phyloP scores from a whole-genome alignment of 2,329 filamentous ascomycete genomes.

The Cordyceps javanica region DNA sequence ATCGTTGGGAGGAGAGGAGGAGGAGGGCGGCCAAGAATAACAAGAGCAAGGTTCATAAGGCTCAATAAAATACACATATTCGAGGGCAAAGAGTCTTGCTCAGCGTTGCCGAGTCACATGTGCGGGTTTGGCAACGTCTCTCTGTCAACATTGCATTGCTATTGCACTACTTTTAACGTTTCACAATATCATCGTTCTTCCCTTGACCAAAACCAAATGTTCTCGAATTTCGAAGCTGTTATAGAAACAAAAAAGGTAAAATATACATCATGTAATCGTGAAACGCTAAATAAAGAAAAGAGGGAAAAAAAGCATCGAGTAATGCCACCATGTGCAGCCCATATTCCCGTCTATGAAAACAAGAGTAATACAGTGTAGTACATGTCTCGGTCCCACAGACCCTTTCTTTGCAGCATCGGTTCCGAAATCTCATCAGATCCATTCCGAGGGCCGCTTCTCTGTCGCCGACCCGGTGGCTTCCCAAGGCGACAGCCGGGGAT shows the following conservation, averaged over 20 bases:
- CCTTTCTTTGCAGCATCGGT: too few relatives aligned
- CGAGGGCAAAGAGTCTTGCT: not conserved
- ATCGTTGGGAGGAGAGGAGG: conserved; percentile 68
- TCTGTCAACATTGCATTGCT: not conserved
- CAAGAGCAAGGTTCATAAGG: conserved; percentile 24
- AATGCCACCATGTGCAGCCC: not conserved
- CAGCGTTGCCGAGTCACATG: not conserved
- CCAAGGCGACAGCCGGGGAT: conserved; percentile 1
- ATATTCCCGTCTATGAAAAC: not conserved
- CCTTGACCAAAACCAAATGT: not conserved
- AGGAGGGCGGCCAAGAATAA: conserved; percentile 29
- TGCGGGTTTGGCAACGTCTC: not conserved
- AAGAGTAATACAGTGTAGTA: conserved; percentile 1
- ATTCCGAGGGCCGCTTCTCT: conserved; percentile 18
- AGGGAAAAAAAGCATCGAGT: not conserved
- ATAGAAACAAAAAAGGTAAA: not conserved
- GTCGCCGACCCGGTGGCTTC: conserved; percentile 12
- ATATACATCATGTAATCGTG: conserved; percentile 1
- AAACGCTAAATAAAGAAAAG: not conserved
- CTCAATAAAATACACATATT: not conserved
- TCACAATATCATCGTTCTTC: too few relatives aligned
- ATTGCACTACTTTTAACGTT: not conserved
- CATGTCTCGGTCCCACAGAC: not conserved
- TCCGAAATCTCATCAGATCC: conserved; percentile 22
- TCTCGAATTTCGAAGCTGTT: not conserved